Base-by-base conservation (phyloP, 169 alveolate species). In the Eimeria zaria region DNA sequence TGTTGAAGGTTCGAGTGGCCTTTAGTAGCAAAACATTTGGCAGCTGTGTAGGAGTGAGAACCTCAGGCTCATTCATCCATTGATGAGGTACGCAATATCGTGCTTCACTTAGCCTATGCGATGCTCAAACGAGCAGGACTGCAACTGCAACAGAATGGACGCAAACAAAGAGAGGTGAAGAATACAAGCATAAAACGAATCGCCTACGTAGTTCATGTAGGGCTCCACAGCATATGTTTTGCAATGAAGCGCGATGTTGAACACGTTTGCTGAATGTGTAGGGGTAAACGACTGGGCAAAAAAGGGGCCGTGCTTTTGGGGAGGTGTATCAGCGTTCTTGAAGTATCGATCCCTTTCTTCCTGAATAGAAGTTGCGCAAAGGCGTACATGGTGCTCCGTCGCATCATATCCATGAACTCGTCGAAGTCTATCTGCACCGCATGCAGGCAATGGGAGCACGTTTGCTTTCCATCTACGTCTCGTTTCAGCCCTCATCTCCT, bases 391-490 rank as follows among this genome's bases (percentile, higher is more conserved):
- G 80, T 85, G 22, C 92, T 85, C 60, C 76, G 33, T 18, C 96
- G 84, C 96, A 93, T 93, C 96, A 93, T 93, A 30, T 94, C 94
- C 97, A 95, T 95, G 95, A 95, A 95, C 78, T 95, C 97, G 67
- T 95, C 97, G 85, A 95, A 95, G 87, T 95, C 97, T 48, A 95
- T 95, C 97, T 95, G 97, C 83, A 71, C 73, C 58, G 71, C 58
- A 55, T 24, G 84, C 53, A 89, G 58, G 30, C 84, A 46, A 46
- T 16, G 46, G 80, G n/a, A n/a, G n/a, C n/a, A n/a, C n/a, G 80
- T n/a, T 33, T 69, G 80, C 12, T 33, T 6, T 30, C 9, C 80
- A 69, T 12, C 46, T 24, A 6, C 9, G 22, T 8, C 16, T 67
- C 24, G 46, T 67, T 69, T 33, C 69, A 60, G 33, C 67, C 33